phyloP scores from a whole-genome alignment of 83 land plant species.

The Picea mariana region DNA sequence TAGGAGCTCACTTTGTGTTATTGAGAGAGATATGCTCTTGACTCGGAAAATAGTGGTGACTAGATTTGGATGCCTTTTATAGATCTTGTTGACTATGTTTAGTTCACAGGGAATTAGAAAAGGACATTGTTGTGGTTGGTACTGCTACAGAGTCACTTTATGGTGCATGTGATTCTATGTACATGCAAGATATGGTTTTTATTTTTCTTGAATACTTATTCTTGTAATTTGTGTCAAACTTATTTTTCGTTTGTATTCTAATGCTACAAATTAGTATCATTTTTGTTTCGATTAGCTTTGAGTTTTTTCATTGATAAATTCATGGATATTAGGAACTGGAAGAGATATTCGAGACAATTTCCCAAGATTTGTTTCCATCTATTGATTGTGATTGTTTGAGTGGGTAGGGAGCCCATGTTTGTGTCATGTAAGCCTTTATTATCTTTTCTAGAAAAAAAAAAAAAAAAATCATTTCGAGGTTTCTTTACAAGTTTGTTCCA shows the following conservation, averaged over 20 bases:
- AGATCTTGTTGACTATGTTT: background rate
- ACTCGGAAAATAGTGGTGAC: background rate
- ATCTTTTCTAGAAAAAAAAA: background rate
- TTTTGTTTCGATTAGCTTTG: background rate
- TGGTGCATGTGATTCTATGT: conserved; percentile 99
- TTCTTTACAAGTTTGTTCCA: background rate
- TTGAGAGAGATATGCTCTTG: background rate
- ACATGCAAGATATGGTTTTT: conserved; percentile 89
- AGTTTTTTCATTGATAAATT: background rate
- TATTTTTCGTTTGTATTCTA: background rate
- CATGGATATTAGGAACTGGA: conserved; percentile 78
- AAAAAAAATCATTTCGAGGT: background rate
- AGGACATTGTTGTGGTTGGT: conserved; percentile 95
- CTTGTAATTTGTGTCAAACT: background rate
- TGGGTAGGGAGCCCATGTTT: conserved; percentile 98
- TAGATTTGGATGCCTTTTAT: background rate
- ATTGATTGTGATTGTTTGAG: conserved; percentile 95
- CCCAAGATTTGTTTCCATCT: conserved; percentile 89
- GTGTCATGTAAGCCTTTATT: conserved; percentile 76
- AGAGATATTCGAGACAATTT: conserved; percentile 87
- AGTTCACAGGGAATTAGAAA: conserved; percentile 73
- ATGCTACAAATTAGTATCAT: too few species aligned
- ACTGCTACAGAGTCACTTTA: conserved; percentile 93
- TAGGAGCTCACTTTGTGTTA: background rate
- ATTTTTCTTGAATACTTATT: conserved; percentile 4